Evolutionary conservation across 345 rosid genomes (phyloP).

Genomic region (Barbarea vulgaris): DNA sequence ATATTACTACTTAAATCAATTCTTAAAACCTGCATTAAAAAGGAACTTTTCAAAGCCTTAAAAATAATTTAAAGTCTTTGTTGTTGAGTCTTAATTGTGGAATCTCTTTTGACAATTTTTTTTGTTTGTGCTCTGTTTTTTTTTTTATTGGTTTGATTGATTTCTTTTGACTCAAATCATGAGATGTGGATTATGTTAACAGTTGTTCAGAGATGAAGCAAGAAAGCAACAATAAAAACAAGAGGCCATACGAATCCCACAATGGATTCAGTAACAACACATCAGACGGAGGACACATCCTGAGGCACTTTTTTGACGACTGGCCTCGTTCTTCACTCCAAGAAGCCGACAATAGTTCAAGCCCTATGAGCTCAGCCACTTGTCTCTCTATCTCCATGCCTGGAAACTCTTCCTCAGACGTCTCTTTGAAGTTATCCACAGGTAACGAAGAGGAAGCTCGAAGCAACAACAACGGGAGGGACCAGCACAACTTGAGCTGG

Average conservation of each 20-base stretch:
- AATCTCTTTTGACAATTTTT: neutral
- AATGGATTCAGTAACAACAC: conserved; percentile 41
- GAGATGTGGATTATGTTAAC: conserved; percentile 29
- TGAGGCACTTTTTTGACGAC: conserved; percentile 86
- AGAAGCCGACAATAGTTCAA: conserved; percentile 49
- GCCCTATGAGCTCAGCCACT: conserved; percentile 51
- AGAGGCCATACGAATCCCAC: conserved; percentile 48
- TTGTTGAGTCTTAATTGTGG: conserved; percentile 7
- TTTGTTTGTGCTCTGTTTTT: conserved; percentile 2
- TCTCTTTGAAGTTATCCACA: conserved; percentile 81
- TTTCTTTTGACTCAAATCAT: neutral
- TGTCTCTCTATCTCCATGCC: conserved; percentile 76
- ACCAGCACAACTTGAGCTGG: conserved; percentile 60
- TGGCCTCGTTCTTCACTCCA: conserved; percentile 61
- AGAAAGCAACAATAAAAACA: conserved; percentile 40
- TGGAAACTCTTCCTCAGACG: conserved; percentile 70
- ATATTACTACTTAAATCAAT: too few relatives aligned
- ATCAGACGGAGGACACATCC: conserved; percentile 58
- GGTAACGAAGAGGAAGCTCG: conserved; percentile 56
- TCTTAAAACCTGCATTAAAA: conserved; percentile 19
- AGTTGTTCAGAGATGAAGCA: conserved; percentile 54
- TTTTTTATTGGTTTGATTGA: neutral
- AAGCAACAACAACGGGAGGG: conserved; percentile 43
- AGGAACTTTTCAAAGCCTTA: conserved; percentile 25
- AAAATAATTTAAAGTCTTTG: neutral